phyloP scores from a whole-genome alignment of 1,139 yeast genomes.

The Suhomyces terraborum region DNA sequence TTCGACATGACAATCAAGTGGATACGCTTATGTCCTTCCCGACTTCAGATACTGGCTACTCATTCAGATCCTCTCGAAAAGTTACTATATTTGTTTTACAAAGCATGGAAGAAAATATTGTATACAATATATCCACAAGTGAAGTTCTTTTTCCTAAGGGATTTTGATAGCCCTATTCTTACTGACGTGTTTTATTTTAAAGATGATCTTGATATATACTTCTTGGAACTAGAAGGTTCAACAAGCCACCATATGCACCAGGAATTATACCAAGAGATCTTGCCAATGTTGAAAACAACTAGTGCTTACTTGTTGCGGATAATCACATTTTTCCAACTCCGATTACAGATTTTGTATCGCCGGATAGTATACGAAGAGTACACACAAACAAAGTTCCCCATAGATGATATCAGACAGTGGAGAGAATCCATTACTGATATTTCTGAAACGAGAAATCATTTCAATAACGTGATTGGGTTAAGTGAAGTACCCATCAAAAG shows the following conservation, averaged over 20 bases:
- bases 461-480: conserved; percentile 28
- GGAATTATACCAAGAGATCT: conserved; percentile 22
- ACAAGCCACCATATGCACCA: conserved; percentile 15
- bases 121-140: conserved; percentile 46
- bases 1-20: conserved; percentile 43
- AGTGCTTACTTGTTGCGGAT: conserved; percentile 38
- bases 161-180: conserved; percentile 48
- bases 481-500: conserved; percentile 30
- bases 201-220: conserved; percentile 32
- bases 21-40: conserved; percentile 41
- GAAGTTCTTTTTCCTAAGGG: conserved; percentile 43
- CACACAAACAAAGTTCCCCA: conserved; percentile 30
- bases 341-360: conserved; percentile 31
- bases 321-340: conserved; percentile 30
- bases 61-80: conserved; percentile 35
- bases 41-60: conserved; percentile 26
- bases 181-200: conserved; percentile 36
- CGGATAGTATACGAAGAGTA: conserved; percentile 31
- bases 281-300: conserved; percentile 27
- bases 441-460: conserved; percentile 27
- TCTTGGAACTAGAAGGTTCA: conserved; percentile 24
- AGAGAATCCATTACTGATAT: conserved; percentile 31
- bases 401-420: conserved; percentile 36
- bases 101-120: conserved; percentile 37
- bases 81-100: conserved; percentile 37